Evolutionary conservation across 768 basidiomycete genomes (phyloP).

Genomic region (Dentipellis fragilis): DNA sequence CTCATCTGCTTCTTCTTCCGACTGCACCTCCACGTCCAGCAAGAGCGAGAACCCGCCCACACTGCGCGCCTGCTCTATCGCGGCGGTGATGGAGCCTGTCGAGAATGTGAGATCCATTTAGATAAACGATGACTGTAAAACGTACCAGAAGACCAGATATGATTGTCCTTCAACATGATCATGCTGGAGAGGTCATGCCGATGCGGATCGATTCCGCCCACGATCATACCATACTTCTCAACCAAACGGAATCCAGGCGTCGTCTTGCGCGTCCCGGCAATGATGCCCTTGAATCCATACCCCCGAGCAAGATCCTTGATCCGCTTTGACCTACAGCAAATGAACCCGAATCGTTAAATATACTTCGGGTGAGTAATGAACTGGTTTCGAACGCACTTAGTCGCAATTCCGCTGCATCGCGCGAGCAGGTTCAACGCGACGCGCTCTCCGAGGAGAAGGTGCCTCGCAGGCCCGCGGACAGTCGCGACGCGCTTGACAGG

Average conservation of each 20-base stretch:
- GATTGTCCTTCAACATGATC: conserved; percentile 99
- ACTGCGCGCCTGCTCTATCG: conserved; percentile 74
- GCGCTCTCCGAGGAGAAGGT: conserved; percentile 84
- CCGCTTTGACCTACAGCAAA: conserved; percentile 55
- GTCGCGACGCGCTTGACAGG: conserved; percentile 84
- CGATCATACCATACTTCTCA: conserved; percentile 98
- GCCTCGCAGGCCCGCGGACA: conserved; percentile 80
- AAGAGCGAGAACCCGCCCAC: conserved; percentile 89
- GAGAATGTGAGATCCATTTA: not conserved
- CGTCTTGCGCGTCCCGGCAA: conserved; percentile 96
- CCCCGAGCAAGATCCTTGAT: conserved; percentile 71
- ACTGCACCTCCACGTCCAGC: conserved; percentile 88
- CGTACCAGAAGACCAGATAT: conserved; percentile 92
- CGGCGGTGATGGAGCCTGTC: conserved; percentile 81
- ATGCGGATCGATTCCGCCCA: conserved; percentile 94
- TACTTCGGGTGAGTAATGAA: too few species aligned
- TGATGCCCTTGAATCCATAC: conserved; percentile 75
- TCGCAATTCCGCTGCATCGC: conserved; percentile 93
- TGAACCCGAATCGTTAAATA: not conserved
- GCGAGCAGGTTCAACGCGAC: conserved; percentile 90
- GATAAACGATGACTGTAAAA: not conserved
- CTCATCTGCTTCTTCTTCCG: conserved; percentile 87
- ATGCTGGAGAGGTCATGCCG: conserved; percentile 95
- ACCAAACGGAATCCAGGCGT: conserved; percentile 95
- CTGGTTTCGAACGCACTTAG: conserved; percentile 47